Base-by-base conservation (phyloP, 2,329 filamentous ascomycete genomes). In the Venturia pyrina region DNA sequence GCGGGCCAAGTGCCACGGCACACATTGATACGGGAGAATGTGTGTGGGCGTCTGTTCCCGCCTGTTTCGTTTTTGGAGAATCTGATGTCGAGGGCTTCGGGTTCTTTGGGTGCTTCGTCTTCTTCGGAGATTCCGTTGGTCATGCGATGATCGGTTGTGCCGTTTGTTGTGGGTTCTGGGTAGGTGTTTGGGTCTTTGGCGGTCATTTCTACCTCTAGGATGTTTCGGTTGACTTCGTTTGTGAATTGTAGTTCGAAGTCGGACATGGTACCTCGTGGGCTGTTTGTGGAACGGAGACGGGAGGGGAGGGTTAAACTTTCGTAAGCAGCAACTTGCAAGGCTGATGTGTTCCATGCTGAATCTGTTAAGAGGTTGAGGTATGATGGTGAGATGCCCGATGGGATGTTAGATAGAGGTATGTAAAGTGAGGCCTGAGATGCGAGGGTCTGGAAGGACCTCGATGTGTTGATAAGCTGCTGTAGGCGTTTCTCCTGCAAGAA, bases 271-370 rank as follows among this genome's bases (percentile, higher is more conserved):
- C 81, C 68, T 77, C 78, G 70, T 74, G 79, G 68, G 34, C 34
- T 61, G 5, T 37, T 19, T 59, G 70, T 69, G 68, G 32, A 75
- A 74, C 4, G 69, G 69, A 75, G 48, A 75, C 93, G 84, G 0
- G 90, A 88, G 7, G 90, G 89, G 17, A 98, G 77, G 0, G 89
- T 90, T 43, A 89, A 85, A 32, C 86, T 91, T 75, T 98, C 95
- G 15, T 96, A 74, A 1, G 89, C 90, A 0, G 89, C 82, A 17
- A 87, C 85, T 68, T 96, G 82, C 17, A 97, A 77, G 1, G 89
- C 93, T 15, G 91, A 88, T 3, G 85, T 85, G 71, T 96, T 87
- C 95, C 95, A 99, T 66, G 82, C 78, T 0, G 90, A 95, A 8
- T 78, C 75, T 11, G 75, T 69, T 70, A 93, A 84, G 17, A 95